Base-by-base conservation (phyloP, 2,329 filamentous ascomycete species). In the Curvularia sp. region DNA sequence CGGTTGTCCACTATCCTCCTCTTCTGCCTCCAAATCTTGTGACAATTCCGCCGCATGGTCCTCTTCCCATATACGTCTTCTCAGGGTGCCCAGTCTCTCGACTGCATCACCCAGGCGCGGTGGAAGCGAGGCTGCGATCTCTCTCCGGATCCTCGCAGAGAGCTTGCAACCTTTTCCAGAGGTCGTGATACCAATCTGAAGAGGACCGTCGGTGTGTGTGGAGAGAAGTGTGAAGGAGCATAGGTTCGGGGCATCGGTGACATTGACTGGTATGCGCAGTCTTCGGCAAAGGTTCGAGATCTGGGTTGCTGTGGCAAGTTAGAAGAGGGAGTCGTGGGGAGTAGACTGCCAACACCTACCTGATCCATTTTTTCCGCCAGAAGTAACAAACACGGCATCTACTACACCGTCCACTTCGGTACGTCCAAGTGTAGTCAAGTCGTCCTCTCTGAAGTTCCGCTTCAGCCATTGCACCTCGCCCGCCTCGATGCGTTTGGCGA, bases 81-180 rank as follows among this genome's bases (percentile, higher is more conserved):
- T 71, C 57, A 79, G 67, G 39, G 71, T 86, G 1, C 95, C 95
- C 1, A 99, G 80, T 52, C 89, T 85, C 39, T 88, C 86, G 41
- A 96, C 93, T 0, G 94, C 92, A 19, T 78, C 76, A 5, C 95
- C 95, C 5, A 98, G 83, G 18, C 90, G 84, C 1, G 82, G 75
- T 0, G 95, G 95, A 3, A 99, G 82, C 0, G 88, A 87, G 0
- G 93, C 85, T 2, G 92, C 90, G 60, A 99, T 90, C 71, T 98
- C 95, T 55, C 95, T 86, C 15, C 93, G 87, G 69, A 99, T 92
- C 25, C 95, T 86, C 9, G 92, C 92, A 5, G 95, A 92, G 28
- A 99, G 85, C 78, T 97, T 97, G 81, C 95, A 98, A 1, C 95
- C 95, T 68, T 91, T 89, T 19, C 95, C 94, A 57, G 96, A 97